Evolutionary conservation across 2,329 filamentous ascomycete species (phyloP).

Genomic region (Pestalotiopsis sp.): DNA sequence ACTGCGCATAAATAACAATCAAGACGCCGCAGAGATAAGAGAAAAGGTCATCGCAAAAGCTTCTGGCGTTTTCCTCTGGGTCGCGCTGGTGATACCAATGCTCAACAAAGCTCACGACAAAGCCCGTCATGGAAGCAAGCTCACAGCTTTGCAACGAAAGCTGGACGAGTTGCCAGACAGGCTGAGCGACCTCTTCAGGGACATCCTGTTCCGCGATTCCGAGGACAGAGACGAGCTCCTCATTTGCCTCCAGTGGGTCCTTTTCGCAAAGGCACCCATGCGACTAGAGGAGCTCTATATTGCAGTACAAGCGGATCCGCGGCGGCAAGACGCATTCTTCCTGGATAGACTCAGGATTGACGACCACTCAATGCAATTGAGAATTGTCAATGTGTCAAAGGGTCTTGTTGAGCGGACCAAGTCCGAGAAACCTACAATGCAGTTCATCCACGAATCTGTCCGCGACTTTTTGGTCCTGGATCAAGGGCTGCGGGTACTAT

Average conservation of each 20-base stretch:
- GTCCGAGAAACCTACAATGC: constrained; percentile 35
- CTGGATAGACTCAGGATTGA: constrained; percentile 22
- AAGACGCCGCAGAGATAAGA: constrained; percentile 17
- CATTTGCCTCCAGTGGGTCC: constrained; percentile 42
- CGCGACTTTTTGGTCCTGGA: constrained; percentile 47
- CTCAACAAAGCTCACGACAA: constrained; percentile 32
- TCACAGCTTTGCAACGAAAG: constrained; percentile 19
- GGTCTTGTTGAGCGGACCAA: constrained; percentile 49
- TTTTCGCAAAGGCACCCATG: constrained; percentile 39
- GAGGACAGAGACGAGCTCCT: constrained; percentile 33
- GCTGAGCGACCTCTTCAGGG: constrained; percentile 41
- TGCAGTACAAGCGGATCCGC: constrained; percentile 29
- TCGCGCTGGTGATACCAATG: constrained; percentile 27
- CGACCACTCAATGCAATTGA: constrained; percentile 23
- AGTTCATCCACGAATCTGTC: constrained; percentile 58
- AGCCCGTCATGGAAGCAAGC: constrained; percentile 17
- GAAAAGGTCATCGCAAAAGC: constrained; percentile 35
- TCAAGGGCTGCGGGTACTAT: constrained; percentile 30
- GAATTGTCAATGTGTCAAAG: constrained; percentile 47
- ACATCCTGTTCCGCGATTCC: constrained; percentile 40
- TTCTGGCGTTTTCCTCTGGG: constrained; percentile 41
- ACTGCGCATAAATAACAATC: constrained; percentile 21
- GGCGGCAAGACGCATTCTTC: constrained; percentile 13
- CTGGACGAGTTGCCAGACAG: constrained; percentile 40
- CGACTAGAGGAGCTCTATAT: constrained; percentile 38